phyloP scores from a whole-genome alignment of 805 yeast species.

The Candida incommunis region DNA sequence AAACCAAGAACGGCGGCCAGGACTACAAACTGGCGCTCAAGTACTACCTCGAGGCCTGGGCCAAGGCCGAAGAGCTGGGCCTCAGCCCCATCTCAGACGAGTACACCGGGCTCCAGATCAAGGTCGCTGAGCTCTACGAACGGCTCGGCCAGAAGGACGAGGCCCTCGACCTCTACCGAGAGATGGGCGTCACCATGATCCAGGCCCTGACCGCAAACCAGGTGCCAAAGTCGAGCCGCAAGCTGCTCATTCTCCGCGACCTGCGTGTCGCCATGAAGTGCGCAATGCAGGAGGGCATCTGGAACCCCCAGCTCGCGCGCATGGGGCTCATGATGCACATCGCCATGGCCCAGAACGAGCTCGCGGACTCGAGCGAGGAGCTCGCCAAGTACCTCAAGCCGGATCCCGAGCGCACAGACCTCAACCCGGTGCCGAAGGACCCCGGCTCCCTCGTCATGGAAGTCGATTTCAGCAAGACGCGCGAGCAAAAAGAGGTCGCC shows the following conservation, averaged over 20 bases:
- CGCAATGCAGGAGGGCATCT: slow-evolving; percentile 36
- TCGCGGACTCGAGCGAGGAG: slow-evolving; percentile 22
- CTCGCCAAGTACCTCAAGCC: slow-evolving; percentile 11
- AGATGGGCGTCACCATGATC: slow-evolving; percentile 41
- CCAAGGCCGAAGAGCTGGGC: slow-evolving; percentile 40
- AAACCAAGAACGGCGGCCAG: slow-evolving; percentile 46
- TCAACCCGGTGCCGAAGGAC: slow-evolving; percentile 8
- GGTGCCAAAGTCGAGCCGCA: slow-evolving; percentile 28
- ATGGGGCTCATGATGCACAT: slow-evolving; percentile 49
- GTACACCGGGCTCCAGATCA: slow-evolving; percentile 82
- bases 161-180: slow-evolving; percentile 55
- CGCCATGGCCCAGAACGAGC: slow-evolving; percentile 51
- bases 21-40: slow-evolving; percentile 58
- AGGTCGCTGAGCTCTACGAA: slow-evolving; percentile 79
- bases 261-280: slow-evolving; percentile 54
- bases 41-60: slow-evolving; percentile 60
- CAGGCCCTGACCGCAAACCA: slow-evolving; percentile 34
- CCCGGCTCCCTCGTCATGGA: slow-evolving; percentile 3
- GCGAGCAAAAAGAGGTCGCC: slow-evolving; percentile 3
- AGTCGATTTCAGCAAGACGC: slow-evolving; percentile 6
- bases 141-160: slow-evolving; percentile 44
- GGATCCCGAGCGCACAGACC: slow-evolving; percentile 5
- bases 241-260: slow-evolving; percentile 55
- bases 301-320: slow-evolving; percentile 35
- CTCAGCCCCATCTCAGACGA: slow-evolving; percentile 55